phyloP scores from a whole-genome alignment of 2,329 filamentous ascomycete species.

The Penicillium hesseltinei region DNA sequence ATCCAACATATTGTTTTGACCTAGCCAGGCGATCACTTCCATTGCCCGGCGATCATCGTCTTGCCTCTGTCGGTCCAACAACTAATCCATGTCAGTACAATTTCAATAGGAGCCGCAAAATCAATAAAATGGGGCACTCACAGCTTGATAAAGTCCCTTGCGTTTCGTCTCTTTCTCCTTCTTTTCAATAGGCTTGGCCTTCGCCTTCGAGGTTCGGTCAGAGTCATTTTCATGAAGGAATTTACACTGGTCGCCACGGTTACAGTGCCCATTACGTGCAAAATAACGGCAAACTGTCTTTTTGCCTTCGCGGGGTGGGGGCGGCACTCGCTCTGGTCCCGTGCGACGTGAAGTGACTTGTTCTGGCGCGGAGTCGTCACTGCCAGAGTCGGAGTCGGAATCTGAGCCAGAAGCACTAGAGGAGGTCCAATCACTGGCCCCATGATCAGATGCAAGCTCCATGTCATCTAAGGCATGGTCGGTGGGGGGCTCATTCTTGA shows the following conservation, averaged over 20 bases:
- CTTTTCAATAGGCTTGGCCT: slow-evolving; percentile 23
- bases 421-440: slow-evolving; percentile 39
- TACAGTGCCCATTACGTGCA: slow-evolving; percentile 42
- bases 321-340: slow-evolving; percentile 40
- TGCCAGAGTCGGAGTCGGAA: slow-evolving; percentile 25
- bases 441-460: slow-evolving; percentile 18
- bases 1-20: slow-evolving; percentile 30
- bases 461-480: slow-evolving; percentile 9
- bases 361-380: slow-evolving; percentile 42
- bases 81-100: slow-evolving; percentile 25
- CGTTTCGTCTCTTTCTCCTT: slow-evolving; percentile 29
- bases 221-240: slow-evolving; percentile 41
- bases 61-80: slow-evolving; percentile 44
- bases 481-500: neutral
- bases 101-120: neutral
- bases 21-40: slow-evolving; percentile 44
- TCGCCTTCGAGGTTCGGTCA: slow-evolving; percentile 29
- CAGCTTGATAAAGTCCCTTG: slow-evolving; percentile 46
- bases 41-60: slow-evolving; percentile 44
- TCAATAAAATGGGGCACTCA: slow-evolving; percentile 25
- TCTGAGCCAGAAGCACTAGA: slow-evolving; percentile 35
- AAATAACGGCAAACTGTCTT: slow-evolving; percentile 43
- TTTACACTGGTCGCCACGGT: slow-evolving; percentile 42
- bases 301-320: slow-evolving; percentile 37
- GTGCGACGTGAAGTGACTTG: slow-evolving; percentile 41